Percentiles rank a stretch among this genome's conserved stretches.
phyloP scores from a whole-genome alignment of 257 asterid species.

The Solanum bulbocastanum region DNA sequence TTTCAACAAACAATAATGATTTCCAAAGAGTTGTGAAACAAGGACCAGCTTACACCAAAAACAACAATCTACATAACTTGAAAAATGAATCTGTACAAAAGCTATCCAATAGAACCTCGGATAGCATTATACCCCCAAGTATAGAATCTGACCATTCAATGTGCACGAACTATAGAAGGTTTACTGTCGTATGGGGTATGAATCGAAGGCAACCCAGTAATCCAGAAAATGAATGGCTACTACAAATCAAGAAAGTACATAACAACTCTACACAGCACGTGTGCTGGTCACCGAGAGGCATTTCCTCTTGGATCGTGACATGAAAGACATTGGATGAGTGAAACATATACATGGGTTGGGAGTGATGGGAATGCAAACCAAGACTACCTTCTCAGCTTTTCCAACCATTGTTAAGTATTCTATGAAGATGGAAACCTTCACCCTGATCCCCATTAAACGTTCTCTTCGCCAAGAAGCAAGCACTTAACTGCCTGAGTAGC shows the following conservation, averaged over 20 bases:
- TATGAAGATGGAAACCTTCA: constrained; percentile 63
- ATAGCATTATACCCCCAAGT: neutral
- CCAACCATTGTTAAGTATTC: constrained; percentile 44
- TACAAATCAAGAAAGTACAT: neutral
- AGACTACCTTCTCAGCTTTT: constrained; percentile 11
- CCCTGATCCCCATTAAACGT: constrained; percentile 71
- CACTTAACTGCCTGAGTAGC: constrained; percentile 63
- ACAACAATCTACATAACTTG: neutral
- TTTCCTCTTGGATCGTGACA: neutral
- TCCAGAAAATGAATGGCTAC: neutral
- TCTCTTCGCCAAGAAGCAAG: constrained; percentile 74
- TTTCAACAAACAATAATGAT: neutral
- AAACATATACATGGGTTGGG: constrained; percentile 9
- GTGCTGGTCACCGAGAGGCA: neutral
- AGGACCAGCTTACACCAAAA: neutral
- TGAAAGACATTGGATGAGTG: neutral
- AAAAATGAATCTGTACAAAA: neutral
- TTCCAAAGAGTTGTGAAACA: neutral
- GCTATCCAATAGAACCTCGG: neutral
- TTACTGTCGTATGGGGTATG: neutral
- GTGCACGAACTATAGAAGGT: neutral
- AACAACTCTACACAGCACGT: neutral
- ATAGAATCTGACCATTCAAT: neutral
- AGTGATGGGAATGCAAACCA: neutral
- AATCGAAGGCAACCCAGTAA: neutral